These are phyloP conservation scores for Pichia terricola DNA, from an alignment of 1,139 yeast species.

Conservation along the genomic window DNA sequence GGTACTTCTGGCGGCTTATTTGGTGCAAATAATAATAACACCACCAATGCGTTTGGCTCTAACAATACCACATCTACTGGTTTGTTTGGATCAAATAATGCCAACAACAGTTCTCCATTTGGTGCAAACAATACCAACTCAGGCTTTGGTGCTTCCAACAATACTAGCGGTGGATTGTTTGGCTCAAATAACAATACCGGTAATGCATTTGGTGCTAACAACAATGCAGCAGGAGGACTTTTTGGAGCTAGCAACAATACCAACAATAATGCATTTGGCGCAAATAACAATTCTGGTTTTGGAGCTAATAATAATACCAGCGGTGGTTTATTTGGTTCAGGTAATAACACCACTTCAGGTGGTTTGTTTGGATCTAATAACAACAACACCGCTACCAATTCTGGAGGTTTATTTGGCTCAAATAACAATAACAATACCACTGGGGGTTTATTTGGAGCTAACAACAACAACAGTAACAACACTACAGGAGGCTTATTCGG, in stretches of 20 bases:
- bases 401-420: constrained; percentile 9
- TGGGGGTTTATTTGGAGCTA: constrained; percentile 22
- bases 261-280: constrained; percentile 13
- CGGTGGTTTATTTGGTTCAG: constrained; percentile 22
- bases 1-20: constrained; percentile 17
- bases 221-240: constrained; percentile 3
- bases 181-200: constrained; percentile 21
- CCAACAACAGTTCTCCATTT: constrained; percentile 10
- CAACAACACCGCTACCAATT: constrained; percentile 16
- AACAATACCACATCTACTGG: constrained; percentile 13
- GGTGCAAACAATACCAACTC: constrained; percentile 7
- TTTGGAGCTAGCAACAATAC: constrained; percentile 16
- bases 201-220: constrained; percentile 9
- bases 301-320: constrained; percentile 13
- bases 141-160: constrained; percentile 18
- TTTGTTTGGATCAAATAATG: constrained; percentile 36
- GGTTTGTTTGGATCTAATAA: constrained; percentile 12
- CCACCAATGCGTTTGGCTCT: constrained; percentile 26
- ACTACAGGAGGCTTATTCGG: constrained; percentile 4
- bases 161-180: constrained; percentile 14
- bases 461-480: constrained; percentile 6
- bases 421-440: constrained; percentile 27
- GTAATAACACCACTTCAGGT: constrained; percentile 1
- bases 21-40: constrained; percentile 20
- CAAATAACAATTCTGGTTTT: constrained; percentile 10